Percentiles rank a stretch among this genome's conserved stretches.
These are phyloP conservation scores for Teratosphaeria pseudoeucalypti DNA, from an alignment of 2,329 filamentous ascomycete genomes.

Conservation along the genomic window DNA sequence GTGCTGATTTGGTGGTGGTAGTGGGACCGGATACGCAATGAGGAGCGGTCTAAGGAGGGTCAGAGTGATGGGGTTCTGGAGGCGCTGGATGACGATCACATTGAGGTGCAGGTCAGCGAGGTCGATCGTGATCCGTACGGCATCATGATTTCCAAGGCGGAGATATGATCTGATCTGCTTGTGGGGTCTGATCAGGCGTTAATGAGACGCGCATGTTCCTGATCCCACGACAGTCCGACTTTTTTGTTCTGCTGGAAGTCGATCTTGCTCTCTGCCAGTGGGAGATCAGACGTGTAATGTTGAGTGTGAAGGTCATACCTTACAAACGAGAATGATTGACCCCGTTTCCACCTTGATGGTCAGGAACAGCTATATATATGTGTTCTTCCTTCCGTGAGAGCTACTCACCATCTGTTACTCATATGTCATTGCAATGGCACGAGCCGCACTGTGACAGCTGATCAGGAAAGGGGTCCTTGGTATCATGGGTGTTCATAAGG, in stretches of 20 bases:
- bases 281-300: not conserved
- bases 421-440: not conserved
- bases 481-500: no score
- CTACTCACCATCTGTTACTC: not conserved
- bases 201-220: not conserved
- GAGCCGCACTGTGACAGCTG: no score
- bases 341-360: not conserved
- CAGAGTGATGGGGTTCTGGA: conserved; percentile 33
- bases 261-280: not conserved
- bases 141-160: conserved; percentile 45
- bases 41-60: conserved; percentile 25
- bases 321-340: no score
- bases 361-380: not conserved
- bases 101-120: conserved; percentile 64
- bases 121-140: conserved; percentile 81
- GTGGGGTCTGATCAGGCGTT: not conserved
- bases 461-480: no score
- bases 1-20: not conserved
- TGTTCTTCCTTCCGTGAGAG: not conserved
- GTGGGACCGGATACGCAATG: conserved; percentile 40
- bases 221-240: no score
- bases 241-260: not conserved
- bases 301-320: not conserved
- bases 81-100: conserved; percentile 42
- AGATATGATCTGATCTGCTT: conserved; percentile 2